Evolutionary conservation across 1,284 basidiomycete species (phyloP).

Genomic region (Ganoderma boninense): DNA sequence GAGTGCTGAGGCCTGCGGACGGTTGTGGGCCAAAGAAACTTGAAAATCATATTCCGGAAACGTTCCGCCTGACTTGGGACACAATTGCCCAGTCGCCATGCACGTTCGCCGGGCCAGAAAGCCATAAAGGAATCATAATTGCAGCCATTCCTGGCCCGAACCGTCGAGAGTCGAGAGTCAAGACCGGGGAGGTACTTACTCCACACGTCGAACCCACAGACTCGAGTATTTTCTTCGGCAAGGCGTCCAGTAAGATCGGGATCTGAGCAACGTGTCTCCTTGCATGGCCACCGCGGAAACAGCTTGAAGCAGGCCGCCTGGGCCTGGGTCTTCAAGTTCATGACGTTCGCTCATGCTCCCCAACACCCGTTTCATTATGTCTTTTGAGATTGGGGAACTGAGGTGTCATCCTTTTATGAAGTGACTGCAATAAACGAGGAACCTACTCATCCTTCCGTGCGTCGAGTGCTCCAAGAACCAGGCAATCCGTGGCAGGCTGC

Average conservation of each 20-base stretch:
- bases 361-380: neutral
- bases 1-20: neutral
- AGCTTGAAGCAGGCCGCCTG: too few species aligned
- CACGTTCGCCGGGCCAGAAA: neutral
- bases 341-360: neutral
- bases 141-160: too few species aligned
- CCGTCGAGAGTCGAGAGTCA: neutral
- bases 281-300: neutral
- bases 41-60: neutral
- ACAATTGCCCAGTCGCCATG: neutral
- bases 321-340: neutral
- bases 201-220: neutral
- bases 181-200: neutral
- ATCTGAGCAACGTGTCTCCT: conserved; percentile 4
- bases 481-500: neutral
- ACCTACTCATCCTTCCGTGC: too few species aligned
- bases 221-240: too few species aligned
- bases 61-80: neutral
- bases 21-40: too few species aligned
- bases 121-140: neutral
- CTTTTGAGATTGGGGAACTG: neutral
- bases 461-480: neutral
- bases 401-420: neutral
- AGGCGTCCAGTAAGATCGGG: conserved; percentile 5
- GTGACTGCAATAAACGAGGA: neutral